Base-by-base conservation (phyloP, 176 grass and related monocot genomes). In the Oryza coarctata region DNA sequence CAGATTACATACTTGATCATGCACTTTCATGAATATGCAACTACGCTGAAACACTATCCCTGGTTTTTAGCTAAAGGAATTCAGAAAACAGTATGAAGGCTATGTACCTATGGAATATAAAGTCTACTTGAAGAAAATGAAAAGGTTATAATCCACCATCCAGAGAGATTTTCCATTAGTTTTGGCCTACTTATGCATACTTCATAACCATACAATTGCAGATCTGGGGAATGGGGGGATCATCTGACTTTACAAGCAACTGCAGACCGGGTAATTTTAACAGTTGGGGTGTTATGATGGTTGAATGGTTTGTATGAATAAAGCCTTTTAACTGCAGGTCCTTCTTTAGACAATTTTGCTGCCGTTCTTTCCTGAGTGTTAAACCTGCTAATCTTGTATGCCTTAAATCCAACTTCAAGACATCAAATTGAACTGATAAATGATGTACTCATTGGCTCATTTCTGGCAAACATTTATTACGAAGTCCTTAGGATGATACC, bases 81-180 rank as follows among this genome's bases (percentile, higher is more conserved):
- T 92, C 50, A 93, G 85, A 73, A 94, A 95, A 94, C 76, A 74
- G 20, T 99, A 94, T 69, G 96, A 95, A 89, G 72, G 87, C 73
- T 94, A 95, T 61, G 96, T 99, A 77, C 93, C 96, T 55, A 95
- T 99, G 96, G 93, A 95, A 78, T 99, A 95, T 91, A 99, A 95
- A 79, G 75, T 90, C 67, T 99, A 95, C 70, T 73, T 99, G 87
- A 94, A 95, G 87, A 87, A 70, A 80, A 95, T 99, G 90, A 95
- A 95, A 94, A 99, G 96, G 96, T 99, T 81, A 47, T 41, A 12
- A 67, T 63, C 76, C 10, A 75, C 17, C 18, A 40, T 85, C 27
- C 8, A 62, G 9, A 74, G 77, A 73, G 50, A 63, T 17, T 33
- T 5, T 68, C 1, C 15, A 63, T 70, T 77, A 55, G 25, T 47